phyloP scores from a whole-genome alignment of 805 yeast genomes.

The Millerozyma acaciae region DNA sequence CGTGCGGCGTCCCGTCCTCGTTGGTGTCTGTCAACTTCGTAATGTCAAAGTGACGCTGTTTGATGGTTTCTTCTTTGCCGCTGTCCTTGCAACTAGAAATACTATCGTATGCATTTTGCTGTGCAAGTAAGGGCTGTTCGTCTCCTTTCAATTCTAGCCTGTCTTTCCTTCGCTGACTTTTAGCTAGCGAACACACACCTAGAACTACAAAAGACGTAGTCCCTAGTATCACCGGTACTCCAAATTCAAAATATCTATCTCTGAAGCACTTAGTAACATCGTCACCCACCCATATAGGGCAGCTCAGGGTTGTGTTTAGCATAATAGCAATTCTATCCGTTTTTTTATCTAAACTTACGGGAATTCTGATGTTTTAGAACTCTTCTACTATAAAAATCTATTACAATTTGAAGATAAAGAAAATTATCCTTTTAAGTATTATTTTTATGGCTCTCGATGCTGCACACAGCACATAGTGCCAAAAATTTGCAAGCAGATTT shows the following conservation, averaged over 20 bases:
- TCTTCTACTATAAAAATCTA: too few relatives aligned
- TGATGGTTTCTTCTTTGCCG: slow-evolving; percentile 22
- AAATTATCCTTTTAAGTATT: too few relatives aligned
- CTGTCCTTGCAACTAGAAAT: slow-evolving; percentile 7
- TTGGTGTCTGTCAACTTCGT: slow-evolving; percentile 49
- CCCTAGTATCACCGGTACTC: slow-evolving; percentile 27
- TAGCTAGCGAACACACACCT: slow-evolving; percentile 14
- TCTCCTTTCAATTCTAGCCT: slow-evolving; percentile 20
- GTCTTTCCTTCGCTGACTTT: slow-evolving; percentile 5
- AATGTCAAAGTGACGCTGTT: slow-evolving; percentile 65
- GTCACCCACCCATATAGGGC: slow-evolving; percentile 53
- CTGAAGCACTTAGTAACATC: slow-evolving; percentile 56
- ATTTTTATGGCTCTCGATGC: too few relatives aligned
- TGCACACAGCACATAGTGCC: too few relatives aligned
- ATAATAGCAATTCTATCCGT: too few relatives aligned
- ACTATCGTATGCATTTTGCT: slow-evolving; percentile 31
- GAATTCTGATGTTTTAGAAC: too few relatives aligned
- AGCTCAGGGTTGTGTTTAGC: too few relatives aligned
- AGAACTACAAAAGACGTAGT: slow-evolving; percentile 26
- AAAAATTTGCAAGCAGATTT: too few relatives aligned
- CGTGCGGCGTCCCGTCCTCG: slow-evolving; percentile 62
- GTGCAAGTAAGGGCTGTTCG: slow-evolving; percentile 31
- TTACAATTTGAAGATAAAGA: too few relatives aligned
- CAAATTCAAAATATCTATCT: slow-evolving; percentile 29
- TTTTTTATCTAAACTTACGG: too few relatives aligned